Evolutionary conservation across 345 rosid genomes (phyloP).

Genomic region (Syzygium aqueum): DNA sequence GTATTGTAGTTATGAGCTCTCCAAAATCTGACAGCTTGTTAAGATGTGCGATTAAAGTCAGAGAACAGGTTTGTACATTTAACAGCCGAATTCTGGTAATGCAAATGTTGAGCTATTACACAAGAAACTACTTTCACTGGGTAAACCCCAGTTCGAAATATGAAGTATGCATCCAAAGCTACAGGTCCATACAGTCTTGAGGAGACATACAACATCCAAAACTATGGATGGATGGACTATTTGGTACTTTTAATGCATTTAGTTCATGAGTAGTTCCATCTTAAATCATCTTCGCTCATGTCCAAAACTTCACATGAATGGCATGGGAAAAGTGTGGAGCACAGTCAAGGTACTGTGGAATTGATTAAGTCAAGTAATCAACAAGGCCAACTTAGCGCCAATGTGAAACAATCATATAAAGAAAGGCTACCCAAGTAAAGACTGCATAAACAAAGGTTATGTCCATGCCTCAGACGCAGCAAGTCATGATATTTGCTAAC

Average conservation of each 20-base stretch:
- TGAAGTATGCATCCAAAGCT: background rate
- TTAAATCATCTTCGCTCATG: background rate
- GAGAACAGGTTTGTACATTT: background rate
- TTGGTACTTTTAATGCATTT: background rate
- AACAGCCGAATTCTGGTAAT: background rate
- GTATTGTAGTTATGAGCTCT: background rate
- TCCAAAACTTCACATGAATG: background rate
- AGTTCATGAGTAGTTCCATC: background rate
- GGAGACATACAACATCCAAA: background rate
- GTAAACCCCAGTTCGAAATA: background rate
- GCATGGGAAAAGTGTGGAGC: background rate
- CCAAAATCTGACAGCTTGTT: background rate
- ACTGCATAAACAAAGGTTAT: background rate
- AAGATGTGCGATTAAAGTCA: background rate
- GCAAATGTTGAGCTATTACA: background rate
- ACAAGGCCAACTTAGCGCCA: background rate
- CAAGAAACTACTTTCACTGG: background rate
- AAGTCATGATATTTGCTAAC: background rate
- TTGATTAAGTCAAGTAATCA: background rate
- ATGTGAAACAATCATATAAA: background rate
- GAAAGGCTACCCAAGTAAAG: background rate
- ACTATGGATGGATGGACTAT: background rate
- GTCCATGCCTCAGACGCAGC: background rate
- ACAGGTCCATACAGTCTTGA: background rate
- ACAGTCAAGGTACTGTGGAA: background rate